Evolutionary conservation across 371 early-diverging fungal genomes (phyloP), one percentile per base, ranked within the genome.

Genomic region (Lichtheimia corymbifera): DNA sequence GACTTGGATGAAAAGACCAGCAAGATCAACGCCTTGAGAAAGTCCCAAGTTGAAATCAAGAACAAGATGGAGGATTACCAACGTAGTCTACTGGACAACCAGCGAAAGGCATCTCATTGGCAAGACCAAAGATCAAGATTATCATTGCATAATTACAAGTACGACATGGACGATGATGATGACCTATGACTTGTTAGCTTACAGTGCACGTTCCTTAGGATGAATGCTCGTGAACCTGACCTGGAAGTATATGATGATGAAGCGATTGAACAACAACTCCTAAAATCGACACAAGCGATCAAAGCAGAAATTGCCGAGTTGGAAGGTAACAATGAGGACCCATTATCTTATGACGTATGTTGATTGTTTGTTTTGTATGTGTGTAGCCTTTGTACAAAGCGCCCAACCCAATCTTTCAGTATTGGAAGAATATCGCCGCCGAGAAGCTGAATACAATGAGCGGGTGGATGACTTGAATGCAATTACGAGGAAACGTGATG

Each of bases 371-470:
- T 35, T 35, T 1, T 22, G 22, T 35, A 0, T 35, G 35, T 35
- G 35, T 24, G n/a, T 58, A 88, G 91, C 72, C 35, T 83, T 82
- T 66, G 79, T 89, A 58, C 75, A 85, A 61, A 80, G 83, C 54
- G 85, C 92, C 7, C 86, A 90, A 15, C 97, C 98, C 6, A 97
- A 97, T 64, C 73, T 99, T 14, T 83, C 86, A 18, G 95, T 96
- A 1, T 75, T 99, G 30, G 83, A 83, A 25, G 97, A 99, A 64
- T 98, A 95, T 72, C 83, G 84, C 28, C 81, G 86, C 30, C 89
- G 93, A 62, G 83, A 90, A 53, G 80, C 82, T 18, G 93, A 93
- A 59, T 94, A 87, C 62, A 69, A 83, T 53, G 76, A 79, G 22
- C 86, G 94, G 12, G 84, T 83, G 49, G 68, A 71, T 35, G 96